A percentile compares a stretch with the other conserved stretches of the same genome.
Evolutionary conservation across 2,329 filamentous ascomycete species (phyloP).

Genomic region (Fusarium sp.): DNA sequence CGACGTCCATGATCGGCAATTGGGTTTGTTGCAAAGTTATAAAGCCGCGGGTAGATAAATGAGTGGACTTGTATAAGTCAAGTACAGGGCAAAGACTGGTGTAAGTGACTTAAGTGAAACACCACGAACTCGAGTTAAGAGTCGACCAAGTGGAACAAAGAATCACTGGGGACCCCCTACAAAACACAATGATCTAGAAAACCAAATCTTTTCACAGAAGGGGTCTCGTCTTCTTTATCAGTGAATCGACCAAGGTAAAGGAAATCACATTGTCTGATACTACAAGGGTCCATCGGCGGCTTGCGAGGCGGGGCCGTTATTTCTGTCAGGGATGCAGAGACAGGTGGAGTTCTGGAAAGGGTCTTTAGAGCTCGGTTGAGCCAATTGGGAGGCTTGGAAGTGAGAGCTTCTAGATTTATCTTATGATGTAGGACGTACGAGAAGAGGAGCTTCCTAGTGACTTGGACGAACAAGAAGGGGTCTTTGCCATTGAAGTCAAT

Average conservation of each 20-base stretch:
- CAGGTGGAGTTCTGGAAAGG: conserved; percentile 15
- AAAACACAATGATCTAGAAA: neutral
- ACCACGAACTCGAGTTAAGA: neutral
- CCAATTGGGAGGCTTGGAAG: conserved; percentile 24
- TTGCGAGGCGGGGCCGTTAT: conserved; percentile 32
- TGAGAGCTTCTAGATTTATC: conserved; percentile 3
- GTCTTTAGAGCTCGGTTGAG: conserved; percentile 8
- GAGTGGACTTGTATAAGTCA: neutral
- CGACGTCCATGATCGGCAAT: conserved; percentile 80
- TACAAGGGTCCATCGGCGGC: conserved; percentile 29
- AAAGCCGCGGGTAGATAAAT: neutral
- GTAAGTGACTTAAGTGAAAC: conserved; percentile 7
- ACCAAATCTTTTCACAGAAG: neutral
- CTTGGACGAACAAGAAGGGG: neutral
- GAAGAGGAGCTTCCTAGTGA: neutral
- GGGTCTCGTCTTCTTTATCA: conserved; percentile 29
- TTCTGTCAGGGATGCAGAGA: conserved; percentile 26
- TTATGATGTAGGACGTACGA: conserved; percentile 31
- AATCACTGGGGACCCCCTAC: neutral
- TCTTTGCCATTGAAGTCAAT: neutral
- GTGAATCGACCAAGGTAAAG: conserved; percentile 3
- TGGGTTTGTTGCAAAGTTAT: neutral
- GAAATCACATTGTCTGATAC: conserved; percentile 29
- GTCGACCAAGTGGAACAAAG: neutral
- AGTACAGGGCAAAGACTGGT: neutral